phyloP scores from a whole-genome alignment of 768 basidiomycete genomes.

The Boletus sensibilis region DNA sequence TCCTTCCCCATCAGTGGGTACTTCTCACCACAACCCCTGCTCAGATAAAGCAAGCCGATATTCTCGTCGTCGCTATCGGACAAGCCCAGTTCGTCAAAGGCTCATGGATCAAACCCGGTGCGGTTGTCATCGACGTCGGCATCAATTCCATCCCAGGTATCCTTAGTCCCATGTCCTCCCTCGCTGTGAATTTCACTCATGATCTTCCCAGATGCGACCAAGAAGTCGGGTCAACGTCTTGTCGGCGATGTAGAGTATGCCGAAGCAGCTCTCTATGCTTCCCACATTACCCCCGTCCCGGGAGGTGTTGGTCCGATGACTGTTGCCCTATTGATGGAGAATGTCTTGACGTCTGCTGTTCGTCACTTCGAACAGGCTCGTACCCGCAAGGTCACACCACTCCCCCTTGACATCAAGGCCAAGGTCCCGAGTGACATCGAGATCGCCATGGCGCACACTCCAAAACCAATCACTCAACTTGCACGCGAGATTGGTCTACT shows the following conservation, averaged over 20 bases:
- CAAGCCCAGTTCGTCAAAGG: constrained; percentile 88
- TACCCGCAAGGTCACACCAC: constrained; percentile 68
- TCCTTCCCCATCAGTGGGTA: constrained; percentile 6
- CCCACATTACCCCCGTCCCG: constrained; percentile 94
- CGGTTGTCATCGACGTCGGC: constrained; percentile 95
- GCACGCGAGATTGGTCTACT: constrained; percentile 87
- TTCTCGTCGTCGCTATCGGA: constrained; percentile 96
- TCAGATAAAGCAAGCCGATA: constrained; percentile 84
- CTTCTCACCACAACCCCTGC: background rate
- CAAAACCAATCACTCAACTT: constrained; percentile 82
- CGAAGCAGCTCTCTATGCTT: constrained; percentile 74
- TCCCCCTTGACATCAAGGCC: constrained; percentile 73
- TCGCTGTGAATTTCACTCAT: background rate
- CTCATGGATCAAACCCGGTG: constrained; percentile 93
- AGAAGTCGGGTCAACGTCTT: constrained; percentile 93
- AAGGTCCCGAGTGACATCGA: constrained; percentile 97
- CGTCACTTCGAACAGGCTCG: constrained; percentile 72
- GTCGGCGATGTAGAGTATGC: constrained; percentile 94
- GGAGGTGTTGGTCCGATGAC: constrained; percentile 99
- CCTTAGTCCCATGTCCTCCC: constrained; percentile 7
- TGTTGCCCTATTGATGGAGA: constrained; percentile 96
- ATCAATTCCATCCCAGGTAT: constrained; percentile 93
- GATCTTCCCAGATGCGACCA: constrained; percentile 62
- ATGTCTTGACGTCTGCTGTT: constrained; percentile 83
- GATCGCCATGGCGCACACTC: constrained; percentile 91